Evolutionary conservation across 345 rosid species (phyloP).

Genomic region (Excoecaria cochinchinensis): DNA sequence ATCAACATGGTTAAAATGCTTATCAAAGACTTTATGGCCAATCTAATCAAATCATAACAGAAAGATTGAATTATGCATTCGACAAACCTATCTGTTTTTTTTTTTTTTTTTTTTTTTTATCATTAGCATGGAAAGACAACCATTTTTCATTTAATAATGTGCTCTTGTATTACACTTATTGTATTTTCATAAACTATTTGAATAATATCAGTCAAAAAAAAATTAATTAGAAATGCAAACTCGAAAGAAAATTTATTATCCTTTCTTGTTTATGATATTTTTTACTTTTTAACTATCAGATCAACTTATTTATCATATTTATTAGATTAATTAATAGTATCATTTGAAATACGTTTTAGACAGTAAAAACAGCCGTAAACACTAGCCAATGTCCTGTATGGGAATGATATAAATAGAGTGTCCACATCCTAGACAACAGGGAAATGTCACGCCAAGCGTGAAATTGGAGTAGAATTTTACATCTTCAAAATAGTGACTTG

Average conservation of each 20-base stretch:
- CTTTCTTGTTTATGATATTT: no score
- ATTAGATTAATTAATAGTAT: no score
- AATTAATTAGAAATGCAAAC: no score
- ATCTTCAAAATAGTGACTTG: background rate
- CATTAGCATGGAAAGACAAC: no score
- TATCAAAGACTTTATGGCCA: slow-evolving; percentile 31
- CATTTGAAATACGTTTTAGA: no score
- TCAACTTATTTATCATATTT: no score
- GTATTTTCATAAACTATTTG: background rate
- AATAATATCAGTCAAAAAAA: background rate
- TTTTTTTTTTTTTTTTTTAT: no score
- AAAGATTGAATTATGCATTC: slow-evolving; percentile 15
- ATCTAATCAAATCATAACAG: slow-evolving; percentile 34
- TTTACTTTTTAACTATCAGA: no score
- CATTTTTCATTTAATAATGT: background rate
- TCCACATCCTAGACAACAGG: background rate
- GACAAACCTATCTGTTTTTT: slow-evolving; percentile 15
- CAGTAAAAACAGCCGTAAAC: no score
- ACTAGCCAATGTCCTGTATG: no score
- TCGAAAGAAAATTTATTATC: no score
- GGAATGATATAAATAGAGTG: background rate
- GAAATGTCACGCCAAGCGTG: slow-evolving; percentile 25
- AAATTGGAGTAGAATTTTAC: background rate
- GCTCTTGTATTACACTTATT: no score
- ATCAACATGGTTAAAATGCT: slow-evolving; percentile 2